Percentiles rank a stretch among this genome's conserved stretches.
These are phyloP conservation scores for Cyclocybe aegerita DNA, from an alignment of 768 basidiomycete genomes.

Conservation along the genomic window DNA sequence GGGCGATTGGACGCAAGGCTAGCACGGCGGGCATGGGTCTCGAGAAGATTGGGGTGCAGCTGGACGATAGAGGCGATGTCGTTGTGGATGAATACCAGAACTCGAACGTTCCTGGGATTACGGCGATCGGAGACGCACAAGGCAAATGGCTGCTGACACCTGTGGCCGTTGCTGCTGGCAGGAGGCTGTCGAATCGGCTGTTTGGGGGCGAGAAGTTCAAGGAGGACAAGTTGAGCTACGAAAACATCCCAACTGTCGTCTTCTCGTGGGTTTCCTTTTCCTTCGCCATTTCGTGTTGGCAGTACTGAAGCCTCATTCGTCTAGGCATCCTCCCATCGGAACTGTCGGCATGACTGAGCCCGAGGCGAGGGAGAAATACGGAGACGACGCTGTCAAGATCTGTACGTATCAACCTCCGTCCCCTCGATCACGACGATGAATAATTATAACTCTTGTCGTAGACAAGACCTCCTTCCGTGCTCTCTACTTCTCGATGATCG, in stretches of 20 bases:
- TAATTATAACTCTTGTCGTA: slow-evolving; percentile 24
- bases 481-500: slow-evolving; percentile 91
- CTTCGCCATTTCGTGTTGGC: background rate
- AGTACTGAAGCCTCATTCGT: background rate
- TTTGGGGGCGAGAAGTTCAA: slow-evolving; percentile 88
- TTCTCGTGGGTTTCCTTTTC: slow-evolving; percentile 73
- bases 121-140: slow-evolving; percentile 87
- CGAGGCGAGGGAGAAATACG: slow-evolving; percentile 85
- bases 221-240: slow-evolving; percentile 83
- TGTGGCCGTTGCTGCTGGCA: slow-evolving; percentile 95
- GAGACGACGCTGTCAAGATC: slow-evolving; percentile 83
- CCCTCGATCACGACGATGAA: background rate
- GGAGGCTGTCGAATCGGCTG: slow-evolving; percentile 84
- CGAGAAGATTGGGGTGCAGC: slow-evolving; percentile 72
- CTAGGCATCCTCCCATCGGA: slow-evolving; percentile 91
- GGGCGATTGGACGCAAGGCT: slow-evolving; percentile 92
- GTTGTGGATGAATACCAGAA: slow-evolving; percentile 92
- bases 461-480: slow-evolving; percentile 81
- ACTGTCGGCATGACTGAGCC: slow-evolving; percentile 95
- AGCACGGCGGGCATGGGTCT: slow-evolving; percentile 79
- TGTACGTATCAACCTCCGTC: slow-evolving; percentile 51
- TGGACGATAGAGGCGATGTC: slow-evolving; percentile 79
- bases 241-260: slow-evolving; percentile 92
- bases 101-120: slow-evolving; percentile 67
- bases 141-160: slow-evolving; percentile 94